A percentile compares a stretch with the other conserved stretches of the same genome.
phyloP scores from a whole-genome alignment of 352 stramenopile genomes.

The Pythium dissotocum region DNA sequence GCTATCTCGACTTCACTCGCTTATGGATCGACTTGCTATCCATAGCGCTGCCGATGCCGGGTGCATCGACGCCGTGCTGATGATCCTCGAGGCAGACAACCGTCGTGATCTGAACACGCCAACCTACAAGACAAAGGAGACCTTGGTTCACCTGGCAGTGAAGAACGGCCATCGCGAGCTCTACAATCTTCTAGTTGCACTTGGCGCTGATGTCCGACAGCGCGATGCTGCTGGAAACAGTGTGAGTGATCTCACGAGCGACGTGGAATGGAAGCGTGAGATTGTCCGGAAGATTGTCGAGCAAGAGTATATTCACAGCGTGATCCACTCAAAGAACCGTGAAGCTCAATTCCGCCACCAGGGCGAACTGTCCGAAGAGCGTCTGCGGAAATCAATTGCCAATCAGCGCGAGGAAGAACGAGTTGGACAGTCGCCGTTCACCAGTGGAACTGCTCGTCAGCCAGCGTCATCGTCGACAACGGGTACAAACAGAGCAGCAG shows the following conservation, averaged over 20 bases:
- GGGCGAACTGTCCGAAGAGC: neutral
- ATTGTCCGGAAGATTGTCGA: neutral
- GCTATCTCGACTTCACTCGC: neutral
- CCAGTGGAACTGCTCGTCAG: neutral
- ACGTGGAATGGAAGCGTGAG: conserved; percentile 3
- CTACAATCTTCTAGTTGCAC: neutral
- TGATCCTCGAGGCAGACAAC: conserved; percentile 2
- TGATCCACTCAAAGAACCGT: neutral
- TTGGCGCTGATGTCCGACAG: neutral
- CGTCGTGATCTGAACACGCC: conserved; percentile 1
- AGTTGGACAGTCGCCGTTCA: neutral
- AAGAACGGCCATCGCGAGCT: neutral
- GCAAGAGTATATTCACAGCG: neutral
- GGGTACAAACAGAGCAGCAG: neutral
- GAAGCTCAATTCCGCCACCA: neutral
- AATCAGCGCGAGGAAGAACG: neutral
- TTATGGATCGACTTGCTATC: neutral
- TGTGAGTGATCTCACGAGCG: conserved; percentile 4
- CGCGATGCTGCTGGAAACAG: neutral
- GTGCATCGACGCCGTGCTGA: neutral
- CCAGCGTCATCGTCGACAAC: neutral
- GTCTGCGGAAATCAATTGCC: neutral
- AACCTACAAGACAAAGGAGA: conserved; percentile 1
- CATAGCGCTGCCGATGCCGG: neutral
- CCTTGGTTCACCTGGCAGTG: neutral